Percentiles rank a stretch among this genome's conserved stretches.
Evolutionary conservation across 2,329 filamentous ascomycete genomes (phyloP).

Genomic region (Botrytis porri): DNA sequence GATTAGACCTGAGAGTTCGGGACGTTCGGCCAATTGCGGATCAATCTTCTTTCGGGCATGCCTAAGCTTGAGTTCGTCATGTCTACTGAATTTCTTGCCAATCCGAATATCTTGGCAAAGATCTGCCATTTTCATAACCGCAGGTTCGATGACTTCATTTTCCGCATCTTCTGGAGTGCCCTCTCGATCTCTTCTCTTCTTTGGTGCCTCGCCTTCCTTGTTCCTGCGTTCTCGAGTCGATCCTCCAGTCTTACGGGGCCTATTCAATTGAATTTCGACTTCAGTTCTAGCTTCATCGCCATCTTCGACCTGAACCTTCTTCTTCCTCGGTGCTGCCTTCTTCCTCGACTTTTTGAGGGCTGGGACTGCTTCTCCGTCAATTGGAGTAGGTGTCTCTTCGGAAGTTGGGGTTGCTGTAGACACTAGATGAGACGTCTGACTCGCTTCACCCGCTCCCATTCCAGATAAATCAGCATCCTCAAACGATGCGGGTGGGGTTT

Average conservation of each 20-base stretch:
- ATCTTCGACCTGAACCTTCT: slow-evolving; percentile 29
- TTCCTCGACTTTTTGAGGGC: slow-evolving; percentile 12
- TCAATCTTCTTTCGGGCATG: slow-evolving; percentile 48
- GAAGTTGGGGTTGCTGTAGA: slow-evolving; percentile 30
- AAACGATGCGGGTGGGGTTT: background rate
- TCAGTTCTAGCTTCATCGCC: slow-evolving; percentile 29
- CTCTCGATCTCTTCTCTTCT: slow-evolving; percentile 32
- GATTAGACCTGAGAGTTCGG: slow-evolving; percentile 26
- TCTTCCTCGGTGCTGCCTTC: slow-evolving; percentile 21
- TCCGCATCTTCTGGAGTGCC: slow-evolving; percentile 63
- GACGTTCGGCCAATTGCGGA: slow-evolving; percentile 33
- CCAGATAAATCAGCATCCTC: slow-evolving; percentile 14
- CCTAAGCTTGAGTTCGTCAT: slow-evolving; percentile 68
- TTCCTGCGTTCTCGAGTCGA: slow-evolving; percentile 34
- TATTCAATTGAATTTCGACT: slow-evolving; percentile 30
- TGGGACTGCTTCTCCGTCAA: background rate
- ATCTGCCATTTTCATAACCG: slow-evolving; percentile 68
- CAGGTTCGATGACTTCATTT: slow-evolving; percentile 59
- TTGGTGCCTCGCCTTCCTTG: slow-evolving; percentile 35
- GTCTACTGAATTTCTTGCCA: slow-evolving; percentile 72
- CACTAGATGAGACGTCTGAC: slow-evolving; percentile 27
- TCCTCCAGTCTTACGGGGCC: slow-evolving; percentile 24
- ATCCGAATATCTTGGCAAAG: slow-evolving; percentile 66
- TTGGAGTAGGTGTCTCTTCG: slow-evolving; percentile 30
- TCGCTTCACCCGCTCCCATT: slow-evolving; percentile 10